Evolutionary conservation across 345 rosid genomes (phyloP), one percentile per base, ranked within the genome.

Genomic region (Pistacia integerrima): DNA sequence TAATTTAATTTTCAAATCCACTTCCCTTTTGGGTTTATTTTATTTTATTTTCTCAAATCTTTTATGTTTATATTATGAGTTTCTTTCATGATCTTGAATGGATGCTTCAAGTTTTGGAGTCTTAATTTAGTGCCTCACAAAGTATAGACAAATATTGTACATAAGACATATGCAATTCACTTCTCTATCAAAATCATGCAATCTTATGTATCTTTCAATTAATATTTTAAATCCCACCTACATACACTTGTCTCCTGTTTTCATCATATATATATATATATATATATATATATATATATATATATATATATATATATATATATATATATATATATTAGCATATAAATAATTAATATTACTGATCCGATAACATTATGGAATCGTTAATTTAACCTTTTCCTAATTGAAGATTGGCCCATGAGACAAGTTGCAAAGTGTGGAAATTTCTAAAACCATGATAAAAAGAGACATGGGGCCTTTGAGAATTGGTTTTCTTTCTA

Each of bases 41-140:
- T 64, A 18, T 8, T 48, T 36, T 46, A 25, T 60, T 49, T 28
- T 8, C 14, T 10, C 20, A 14, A 5, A 20, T 1, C 11, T 20
- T 30, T 5, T 33, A 44, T 8, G 20, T 51, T 46, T 58, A 25
- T 58, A 67, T 69, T 16, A 51, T 71, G 75, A 56, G 36, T 68
- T 51, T 65, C 76, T 49, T 74, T 68, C 61, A 44, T 69, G 73
- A 74, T 69, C 74, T 25, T 69, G 44, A 22, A 51, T 14, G 36
- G 28, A 57, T 62, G 17, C 6, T 30, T 30, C 12, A 64, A 22
- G 60, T 67, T 67, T 70, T 28, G 66, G 66, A 59, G 74, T 76
- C 64, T 58, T 74, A 52, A 52, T 30, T 30, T 73, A 74, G 78
- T 87, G 92, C 89, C 82, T 76, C 78, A 78, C 70, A 81, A 89